Evolutionary conservation across 108 stramenopile genomes (phyloP).

Genomic region (Fistulifera pelliculosa): DNA sequence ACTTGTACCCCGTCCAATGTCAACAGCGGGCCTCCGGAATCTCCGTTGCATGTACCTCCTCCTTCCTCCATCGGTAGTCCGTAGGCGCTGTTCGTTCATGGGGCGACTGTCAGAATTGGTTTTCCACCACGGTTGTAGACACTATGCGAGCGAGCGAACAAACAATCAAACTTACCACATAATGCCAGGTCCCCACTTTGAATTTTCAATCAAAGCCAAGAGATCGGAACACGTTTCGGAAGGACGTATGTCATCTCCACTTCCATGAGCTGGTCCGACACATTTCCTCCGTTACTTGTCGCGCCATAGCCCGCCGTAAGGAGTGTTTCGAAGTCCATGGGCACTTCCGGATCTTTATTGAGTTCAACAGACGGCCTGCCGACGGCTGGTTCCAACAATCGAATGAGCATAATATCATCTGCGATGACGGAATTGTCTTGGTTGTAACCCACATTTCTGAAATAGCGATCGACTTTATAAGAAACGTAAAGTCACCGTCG

Average conservation of each 20-base stretch:
- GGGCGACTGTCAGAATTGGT: too few relatives aligned
- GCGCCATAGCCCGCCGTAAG: too few relatives aligned
- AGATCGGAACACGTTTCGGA: too few relatives aligned
- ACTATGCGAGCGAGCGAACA: too few relatives aligned
- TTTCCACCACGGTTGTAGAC: too few relatives aligned
- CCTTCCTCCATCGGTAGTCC: background rate
- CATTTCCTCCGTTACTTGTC: too few relatives aligned
- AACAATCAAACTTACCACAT: too few relatives aligned
- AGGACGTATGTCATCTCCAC: too few relatives aligned
- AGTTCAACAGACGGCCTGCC: slow-evolving; percentile 11
- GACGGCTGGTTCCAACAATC: slow-evolving; percentile 7
- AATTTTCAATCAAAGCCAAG: too few relatives aligned
- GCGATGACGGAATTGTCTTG: slow-evolving; percentile 5
- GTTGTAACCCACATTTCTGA: slow-evolving; percentile 15
- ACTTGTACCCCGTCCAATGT: background rate
- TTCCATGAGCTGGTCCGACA: too few relatives aligned
- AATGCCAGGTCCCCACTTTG: too few relatives aligned
- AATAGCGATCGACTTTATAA: slow-evolving; percentile 6
- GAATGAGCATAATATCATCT: slow-evolving; percentile 19
- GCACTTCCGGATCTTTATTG: slow-evolving; percentile 13
- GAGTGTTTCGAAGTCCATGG: background rate
- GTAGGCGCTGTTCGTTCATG: background rate
- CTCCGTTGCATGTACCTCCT: slow-evolving; percentile 8
- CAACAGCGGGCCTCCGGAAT: slow-evolving; percentile 17
- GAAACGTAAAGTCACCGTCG: too few relatives aligned